A percentile compares a stretch with the other conserved stretches of the same genome.
phyloP scores from a whole-genome alignment of 2,329 filamentous ascomycete genomes.

The Hypoxylon sp. region DNA sequence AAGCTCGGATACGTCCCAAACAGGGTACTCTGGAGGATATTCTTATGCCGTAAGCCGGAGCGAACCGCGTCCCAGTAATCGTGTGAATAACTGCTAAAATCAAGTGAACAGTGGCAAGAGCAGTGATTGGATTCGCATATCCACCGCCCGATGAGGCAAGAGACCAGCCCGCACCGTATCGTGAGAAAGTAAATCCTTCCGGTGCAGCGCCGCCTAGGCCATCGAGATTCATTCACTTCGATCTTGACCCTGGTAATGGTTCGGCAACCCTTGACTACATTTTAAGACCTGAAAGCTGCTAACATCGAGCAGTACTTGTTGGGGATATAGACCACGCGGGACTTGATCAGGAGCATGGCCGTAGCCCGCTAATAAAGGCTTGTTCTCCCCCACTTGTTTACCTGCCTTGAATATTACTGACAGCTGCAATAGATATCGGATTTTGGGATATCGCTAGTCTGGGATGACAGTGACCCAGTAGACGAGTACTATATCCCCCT shows the following conservation, averaged over 20 bases:
- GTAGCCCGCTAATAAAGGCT: constrained; percentile 16
- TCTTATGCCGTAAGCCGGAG: constrained; percentile 34
- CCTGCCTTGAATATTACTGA: constrained; percentile 12
- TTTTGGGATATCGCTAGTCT: constrained; percentile 14
- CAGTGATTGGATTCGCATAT: constrained; percentile 28
- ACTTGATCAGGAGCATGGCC: constrained; percentile 6
- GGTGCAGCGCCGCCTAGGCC: too few species aligned
- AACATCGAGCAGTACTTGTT: constrained; percentile 22
- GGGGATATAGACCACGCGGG: neutral
- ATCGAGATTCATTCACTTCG: constrained; percentile 23
- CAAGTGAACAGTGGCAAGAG: constrained; percentile 21
- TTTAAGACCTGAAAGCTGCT: neutral
- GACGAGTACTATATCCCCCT: neutral
- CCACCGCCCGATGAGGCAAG: neutral
- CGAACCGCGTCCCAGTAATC: neutral
- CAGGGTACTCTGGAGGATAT: constrained; percentile 34
- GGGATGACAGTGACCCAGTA: neutral
- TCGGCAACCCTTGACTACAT: neutral
- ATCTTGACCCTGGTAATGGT: constrained; percentile 35
- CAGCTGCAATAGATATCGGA: constrained; percentile 21
- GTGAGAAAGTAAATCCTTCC: neutral
- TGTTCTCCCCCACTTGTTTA: neutral
- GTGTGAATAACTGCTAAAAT: neutral
- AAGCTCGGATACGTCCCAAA: constrained; percentile 28
- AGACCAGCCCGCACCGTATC: neutral